These are phyloP conservation scores for Ambrosiella cleistominuta DNA, from an alignment of 2,329 filamentous ascomycete species.

Conservation along the genomic window DNA sequence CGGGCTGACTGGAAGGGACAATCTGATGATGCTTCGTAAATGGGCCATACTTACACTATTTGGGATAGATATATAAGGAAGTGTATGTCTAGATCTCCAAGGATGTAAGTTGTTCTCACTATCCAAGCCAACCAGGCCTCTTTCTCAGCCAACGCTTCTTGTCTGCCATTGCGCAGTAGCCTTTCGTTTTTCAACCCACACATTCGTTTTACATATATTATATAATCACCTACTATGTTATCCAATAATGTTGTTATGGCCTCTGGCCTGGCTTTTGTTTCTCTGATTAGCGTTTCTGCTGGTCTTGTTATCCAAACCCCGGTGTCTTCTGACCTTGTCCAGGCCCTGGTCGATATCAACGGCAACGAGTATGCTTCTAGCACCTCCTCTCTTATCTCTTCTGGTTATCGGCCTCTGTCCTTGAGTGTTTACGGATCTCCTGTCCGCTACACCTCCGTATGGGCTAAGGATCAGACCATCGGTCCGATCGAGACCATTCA, in stretches of 20 bases:
- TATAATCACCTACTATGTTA: background rate
- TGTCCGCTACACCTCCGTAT: slow-evolving; percentile 12
- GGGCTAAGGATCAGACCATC: slow-evolving; percentile 4
- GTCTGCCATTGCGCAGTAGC: background rate
- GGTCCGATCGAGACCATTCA: slow-evolving; percentile 9
- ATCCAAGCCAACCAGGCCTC: background rate
- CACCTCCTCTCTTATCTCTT: slow-evolving; percentile 1
- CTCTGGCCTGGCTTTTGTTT: background rate
- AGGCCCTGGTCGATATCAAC: background rate
- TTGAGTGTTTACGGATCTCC: slow-evolving; percentile 14
- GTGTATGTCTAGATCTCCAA: no score
- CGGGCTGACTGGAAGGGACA: background rate
- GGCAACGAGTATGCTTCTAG: slow-evolving; percentile 1
- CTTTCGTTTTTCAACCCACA: background rate
- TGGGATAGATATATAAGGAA: background rate
- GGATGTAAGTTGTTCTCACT: no score
- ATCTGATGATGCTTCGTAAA: background rate
- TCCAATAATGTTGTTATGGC: background rate
- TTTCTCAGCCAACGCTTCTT: background rate
- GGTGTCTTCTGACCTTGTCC: background rate
- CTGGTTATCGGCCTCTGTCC: slow-evolving; percentile 13
- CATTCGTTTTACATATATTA: background rate
- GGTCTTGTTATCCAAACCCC: background rate
- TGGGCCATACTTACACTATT: no score
- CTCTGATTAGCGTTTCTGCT: background rate